phyloP scores from a whole-genome alignment of 2,329 filamentous ascomycete species.

The Trematosphaeria pertusa region DNA sequence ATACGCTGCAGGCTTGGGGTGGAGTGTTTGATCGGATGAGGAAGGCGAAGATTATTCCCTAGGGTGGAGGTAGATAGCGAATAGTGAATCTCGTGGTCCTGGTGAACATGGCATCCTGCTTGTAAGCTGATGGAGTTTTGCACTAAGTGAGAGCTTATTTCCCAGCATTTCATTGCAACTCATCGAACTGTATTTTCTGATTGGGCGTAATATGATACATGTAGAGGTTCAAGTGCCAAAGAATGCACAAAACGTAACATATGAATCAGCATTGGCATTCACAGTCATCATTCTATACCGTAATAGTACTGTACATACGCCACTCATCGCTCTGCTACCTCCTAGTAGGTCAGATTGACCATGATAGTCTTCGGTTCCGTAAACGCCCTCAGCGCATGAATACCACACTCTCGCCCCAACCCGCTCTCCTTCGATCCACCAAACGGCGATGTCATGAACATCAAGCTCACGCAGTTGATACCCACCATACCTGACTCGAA shows the following conservation, averaged over 20 bases:
- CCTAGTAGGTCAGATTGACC: conserved; percentile 50
- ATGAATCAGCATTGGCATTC: not conserved
- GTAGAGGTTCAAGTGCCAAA: not conserved
- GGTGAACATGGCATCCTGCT: not conserved
- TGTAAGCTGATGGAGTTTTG: not conserved
- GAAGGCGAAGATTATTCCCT: conserved; percentile 51
- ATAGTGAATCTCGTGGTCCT: not conserved
- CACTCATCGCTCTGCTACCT: too few species aligned
- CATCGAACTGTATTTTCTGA: too few species aligned
- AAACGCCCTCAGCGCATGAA: conserved; percentile 56
- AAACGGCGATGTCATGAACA: conserved; percentile 55
- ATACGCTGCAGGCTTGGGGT: conserved; percentile 49
- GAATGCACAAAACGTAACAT: not conserved
- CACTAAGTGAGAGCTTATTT: not conserved
- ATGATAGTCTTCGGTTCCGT: conserved; percentile 61
- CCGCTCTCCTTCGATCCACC: conserved; percentile 61
- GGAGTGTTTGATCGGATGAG: conserved; percentile 54
- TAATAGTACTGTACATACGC: too few species aligned
- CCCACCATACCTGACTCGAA: conserved; percentile 46
- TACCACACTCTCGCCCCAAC: conserved; percentile 57
- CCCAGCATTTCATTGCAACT: not conserved
- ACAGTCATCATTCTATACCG: not conserved
- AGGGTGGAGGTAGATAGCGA: conserved; percentile 2
- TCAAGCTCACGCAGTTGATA: conserved; percentile 42
- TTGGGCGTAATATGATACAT: too few species aligned